Base-by-base conservation (phyloP, 2,329 filamentous ascomycete genomes). In the Sporothrix protearum region DNA sequence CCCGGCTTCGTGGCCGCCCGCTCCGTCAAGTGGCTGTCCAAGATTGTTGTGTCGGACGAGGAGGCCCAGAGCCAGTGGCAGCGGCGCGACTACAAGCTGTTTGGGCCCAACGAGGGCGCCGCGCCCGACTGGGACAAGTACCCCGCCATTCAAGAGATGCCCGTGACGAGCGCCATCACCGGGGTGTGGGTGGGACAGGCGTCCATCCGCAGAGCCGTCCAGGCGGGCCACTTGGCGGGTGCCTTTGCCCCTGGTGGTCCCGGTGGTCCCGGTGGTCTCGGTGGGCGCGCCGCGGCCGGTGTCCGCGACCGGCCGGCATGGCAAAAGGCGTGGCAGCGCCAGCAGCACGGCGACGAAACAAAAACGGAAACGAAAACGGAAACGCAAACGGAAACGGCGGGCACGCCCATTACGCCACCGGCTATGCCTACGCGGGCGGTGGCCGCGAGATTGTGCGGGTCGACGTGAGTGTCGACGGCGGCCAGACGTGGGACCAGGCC, bases 391-490 rank as follows among this genome's bases (percentile, higher is more conserved):
- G n/a, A n/a, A n/a, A n/a, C n/a, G n/a, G n/a, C n/a, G n/a, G n/a
- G n/a, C n/a, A 49, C 49, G n/a, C 77, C 77, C 22, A 78, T 85
- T 22, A 80, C 81, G 77, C 91, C 4, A 82, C 85, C 68, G 90
- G 90, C 0, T 92, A 91, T 77, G 90, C 90, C 1, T 91, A 89
- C 76, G 89, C 88, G 0, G 90, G 90, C 36, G 90, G 89, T 59
- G 90, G 90, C 1, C 85, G 88, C 42, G 84, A 84, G 77, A 89
- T 91, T 73, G 84, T 89, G 61, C 86, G 89, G n/a, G 89, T 92
- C 2, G 90, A 92, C 74, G 81, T 91, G 42, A 89, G 86, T 72
- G 80, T 88, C 39, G 89, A 92, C 76, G 87, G 86, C 30, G 89
- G 89, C 51, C 82, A 81, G 71, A 87, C 85, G 1, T 92, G 89